Evolutionary conservation across 2,329 filamentous ascomycete genomes (phyloP).

Genomic region (Fusarium xyrophilum): DNA sequence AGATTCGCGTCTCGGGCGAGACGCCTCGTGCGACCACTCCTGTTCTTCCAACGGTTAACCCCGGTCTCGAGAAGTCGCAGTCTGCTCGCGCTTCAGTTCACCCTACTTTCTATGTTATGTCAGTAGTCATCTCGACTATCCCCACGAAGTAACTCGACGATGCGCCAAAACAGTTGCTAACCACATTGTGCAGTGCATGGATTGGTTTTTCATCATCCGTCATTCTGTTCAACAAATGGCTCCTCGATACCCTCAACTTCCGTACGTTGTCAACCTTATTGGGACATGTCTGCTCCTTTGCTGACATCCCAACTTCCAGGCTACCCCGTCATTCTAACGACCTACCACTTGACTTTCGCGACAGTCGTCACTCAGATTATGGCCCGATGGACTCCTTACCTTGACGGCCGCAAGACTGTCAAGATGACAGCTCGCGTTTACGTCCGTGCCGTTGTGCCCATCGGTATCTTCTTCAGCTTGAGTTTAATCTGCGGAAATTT

Average conservation of each 20-base stretch:
- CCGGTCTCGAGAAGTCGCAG: constrained; percentile 73
- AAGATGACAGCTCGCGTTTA: constrained; percentile 98
- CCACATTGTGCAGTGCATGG: constrained; percentile 72
- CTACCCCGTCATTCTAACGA: constrained; percentile 83
- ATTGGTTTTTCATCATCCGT: constrained; percentile 91
- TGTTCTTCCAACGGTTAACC: constrained; percentile 83
- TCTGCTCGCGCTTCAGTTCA: constrained; percentile 71
- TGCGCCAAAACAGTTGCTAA: constrained; percentile 17
- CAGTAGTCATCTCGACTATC: constrained; percentile 43
- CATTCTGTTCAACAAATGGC: constrained; percentile 99
- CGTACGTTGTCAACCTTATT: constrained; percentile 48
- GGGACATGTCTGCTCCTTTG: constrained; percentile 3
- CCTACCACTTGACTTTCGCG: constrained; percentile 94
- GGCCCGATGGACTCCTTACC: constrained; percentile 84
- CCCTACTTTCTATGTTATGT: constrained; percentile 84
- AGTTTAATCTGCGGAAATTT: constrained; percentile 96
- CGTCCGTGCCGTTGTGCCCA: constrained; percentile 90
- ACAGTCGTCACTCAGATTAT: constrained; percentile 94
- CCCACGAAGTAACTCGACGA: not conserved
- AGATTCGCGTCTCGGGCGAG: constrained; percentile 84
- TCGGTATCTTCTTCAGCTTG: constrained; percentile 94
- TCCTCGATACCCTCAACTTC: constrained; percentile 85
- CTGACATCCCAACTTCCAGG: constrained; percentile 51
- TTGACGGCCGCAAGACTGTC: constrained; percentile 93
- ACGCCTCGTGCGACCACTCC: constrained; percentile 65